Evolutionary conservation across 2,329 filamentous ascomycete genomes (phyloP), one percentile per base, ranked within the genome.

Genomic region (Ambrosiella beaveri): DNA sequence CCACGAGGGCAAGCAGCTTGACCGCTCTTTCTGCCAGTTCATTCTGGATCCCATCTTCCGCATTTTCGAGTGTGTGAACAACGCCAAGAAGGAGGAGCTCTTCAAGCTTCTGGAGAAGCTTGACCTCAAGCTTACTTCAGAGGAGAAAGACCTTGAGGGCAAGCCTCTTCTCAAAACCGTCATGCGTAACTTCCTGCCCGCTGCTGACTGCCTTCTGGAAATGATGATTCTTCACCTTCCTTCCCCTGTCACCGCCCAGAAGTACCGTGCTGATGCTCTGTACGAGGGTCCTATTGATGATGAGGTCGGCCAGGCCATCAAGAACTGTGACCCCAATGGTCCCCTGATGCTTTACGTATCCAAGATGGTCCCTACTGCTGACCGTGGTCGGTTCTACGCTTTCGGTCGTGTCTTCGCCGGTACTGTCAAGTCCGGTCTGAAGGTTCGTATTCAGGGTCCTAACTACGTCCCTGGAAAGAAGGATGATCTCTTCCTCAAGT

Each of bases 221-320:
- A 98, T 98, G 93, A 95, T 98, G 88, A 91, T 97, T 78, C 86
- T 98, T 70, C 93, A 98, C 76, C 81, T 98, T 69, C 93, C 93
- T 69, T 97, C 93, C 65, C 93, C 93, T 71, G 81, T 88, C 68
- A 95, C 88, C 64, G 93, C 93, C 66, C 93, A 98, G 81, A 86
- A 79, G 74, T 98, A 98, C 82, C 93, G 93, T 85, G 85, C 81
- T 69, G 93, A 97, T 83, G 95, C 90, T 71, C 82, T 98, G 65
- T 98, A 98, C 79, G 93, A 98, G 81, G 93, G 93, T 81, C 93
- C 93, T 67, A 70, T 77, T 61, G 93, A 98, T 71, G 93, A 98
- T 68, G 85, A 88, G 74, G 84, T 84, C 68, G 90, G 86, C 78
- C 86, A 95, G 72, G 89, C 84, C 82, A 96, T 98, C 82, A 90